phyloP scores from a whole-genome alignment of 2,329 filamentous ascomycete genomes.

The Coleophoma cylindrospora region DNA sequence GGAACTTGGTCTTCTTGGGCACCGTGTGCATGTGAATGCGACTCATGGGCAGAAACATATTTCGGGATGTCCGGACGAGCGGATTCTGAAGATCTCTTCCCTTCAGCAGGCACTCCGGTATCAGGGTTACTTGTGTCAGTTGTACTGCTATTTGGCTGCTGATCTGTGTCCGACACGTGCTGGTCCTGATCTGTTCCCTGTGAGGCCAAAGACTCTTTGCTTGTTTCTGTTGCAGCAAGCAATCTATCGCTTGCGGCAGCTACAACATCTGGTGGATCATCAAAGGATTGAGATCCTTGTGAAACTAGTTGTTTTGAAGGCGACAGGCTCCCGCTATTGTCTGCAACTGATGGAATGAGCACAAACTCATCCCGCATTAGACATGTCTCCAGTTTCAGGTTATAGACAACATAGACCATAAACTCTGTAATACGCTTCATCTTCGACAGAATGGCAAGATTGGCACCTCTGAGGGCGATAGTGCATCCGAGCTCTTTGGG shows the following conservation, averaged over 20 bases:
- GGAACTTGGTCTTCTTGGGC: constrained; percentile 53
- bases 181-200: background rate
- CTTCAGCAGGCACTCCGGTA: background rate
- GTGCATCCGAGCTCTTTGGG: constrained; percentile 89
- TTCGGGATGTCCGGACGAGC: constrained; percentile 10
- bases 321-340: constrained; percentile 37
- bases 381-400: constrained; percentile 90
- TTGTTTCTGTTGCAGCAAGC: constrained; percentile 13
- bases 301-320: constrained; percentile 23
- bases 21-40: constrained; percentile 31
- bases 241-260: constrained; percentile 19
- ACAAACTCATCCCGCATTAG: constrained; percentile 91
- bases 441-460: constrained; percentile 63
- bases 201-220: background rate
- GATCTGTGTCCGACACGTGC: background rate
- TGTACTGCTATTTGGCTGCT: background rate
- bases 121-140: constrained; percentile 7
- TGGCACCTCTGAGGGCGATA: constrained; percentile 81
- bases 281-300: constrained; percentile 5
- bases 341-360: constrained; percentile 64
- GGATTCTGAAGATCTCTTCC: constrained; percentile 3
- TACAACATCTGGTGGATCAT: constrained; percentile 9
- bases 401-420: constrained; percentile 99
- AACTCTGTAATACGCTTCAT: constrained; percentile 96
- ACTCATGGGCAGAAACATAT: constrained; percentile 28